Base-by-base conservation (phyloP, 1,284 basidiomycete species). In the Trichosporon sp. region DNA sequence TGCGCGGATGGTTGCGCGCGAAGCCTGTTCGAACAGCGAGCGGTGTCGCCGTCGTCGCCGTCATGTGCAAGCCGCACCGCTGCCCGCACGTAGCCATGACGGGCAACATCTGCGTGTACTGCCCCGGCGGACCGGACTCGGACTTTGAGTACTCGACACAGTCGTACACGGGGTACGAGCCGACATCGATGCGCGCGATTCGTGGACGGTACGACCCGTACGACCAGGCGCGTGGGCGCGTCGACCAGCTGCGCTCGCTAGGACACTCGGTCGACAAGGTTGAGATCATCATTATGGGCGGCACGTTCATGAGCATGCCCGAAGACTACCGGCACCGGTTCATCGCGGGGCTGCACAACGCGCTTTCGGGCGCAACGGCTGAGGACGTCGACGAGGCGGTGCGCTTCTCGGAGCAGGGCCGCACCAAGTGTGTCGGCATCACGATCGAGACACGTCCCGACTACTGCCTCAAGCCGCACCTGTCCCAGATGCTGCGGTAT, bases 1-100 rank as follows among this genome's bases (percentile, higher is more conserved):
- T 99, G 31, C 84, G 98, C 62, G 95, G 95, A 1, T 95, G 92
- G 79, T 85, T 99, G 72, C 92, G 90, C 76, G 97, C 97, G 15
- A 89, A 98, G 76, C 97, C 97, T 6, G 93, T 99, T 66, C 86
- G 97, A 75, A 98, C 95, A n/a, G 97, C 97, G 2, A 95, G 92
- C 82, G 97, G 97, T 69, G 94, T 95, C 70, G 97, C 97, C 1
- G 97, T 99, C 18, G 97, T 99, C 5, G 97, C 97, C 4, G 96
- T 99, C 44, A 99, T 99, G 97, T 98, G 95, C 87, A 99, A 99
- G 81, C 97, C 97, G 2, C 97, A 99, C 86, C 89, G 97, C 65
- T 99, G 97, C 86, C 97, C 97, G 5, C 97, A 99, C 84, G 99
- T 99, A 70, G 97, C 97, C 6, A 96, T 99, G 91, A 99, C 97